Evolutionary conservation across 176 grass and related monocot genomes (phyloP), one percentile per base, ranked within the genome.

Genomic region (Aegilops tauschii): DNA sequence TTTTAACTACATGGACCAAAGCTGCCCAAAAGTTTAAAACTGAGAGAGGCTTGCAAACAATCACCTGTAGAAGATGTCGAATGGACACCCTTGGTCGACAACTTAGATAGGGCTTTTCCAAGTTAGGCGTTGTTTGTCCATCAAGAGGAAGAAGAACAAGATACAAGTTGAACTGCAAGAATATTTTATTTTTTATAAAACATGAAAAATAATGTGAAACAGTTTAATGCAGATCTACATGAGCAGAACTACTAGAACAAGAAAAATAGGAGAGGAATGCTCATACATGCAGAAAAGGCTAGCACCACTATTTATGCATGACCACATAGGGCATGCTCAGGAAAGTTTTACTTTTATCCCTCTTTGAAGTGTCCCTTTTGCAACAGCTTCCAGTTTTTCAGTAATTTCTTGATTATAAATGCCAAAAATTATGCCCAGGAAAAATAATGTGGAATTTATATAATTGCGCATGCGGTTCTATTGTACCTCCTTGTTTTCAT

Each of bases 91-190:
- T 87, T 85, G 89, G 81, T 30, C n/a, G 77, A 77, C 93, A 95
- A 84, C 89, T 91, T 87, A 95, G 81, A 91, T 93, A 95, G 7
- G 86, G 88, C 50, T 76, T 90, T 81, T 92, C 85, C 89, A 95
- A 62, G 70, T 87, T 83, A 66, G 87, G 88, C 18, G 54, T 86
- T 61, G 47, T 75, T 80, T 91, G 80, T 34, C 85, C 87, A 79
- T 91, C 84, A 17, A 95, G 82, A 20, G 93, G 93, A 85, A 91
- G 72, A n/a, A 93, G 78, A 78, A 65, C 77, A 61, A 95, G 80
- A 67, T 81, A 87, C 72, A 87, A 42, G 34, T 86, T 83, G 86
- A 91, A 80, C 94, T 95, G 89, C 63, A 91, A 86, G 69, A 59
- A 59, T 58, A 20, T 58, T 58, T 59, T 59, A 59, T 59, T 59